These are phyloP conservation scores for Fusarium cicatricum DNA, from an alignment of 2,329 filamentous ascomycete genomes.

Conservation along the genomic window DNA sequence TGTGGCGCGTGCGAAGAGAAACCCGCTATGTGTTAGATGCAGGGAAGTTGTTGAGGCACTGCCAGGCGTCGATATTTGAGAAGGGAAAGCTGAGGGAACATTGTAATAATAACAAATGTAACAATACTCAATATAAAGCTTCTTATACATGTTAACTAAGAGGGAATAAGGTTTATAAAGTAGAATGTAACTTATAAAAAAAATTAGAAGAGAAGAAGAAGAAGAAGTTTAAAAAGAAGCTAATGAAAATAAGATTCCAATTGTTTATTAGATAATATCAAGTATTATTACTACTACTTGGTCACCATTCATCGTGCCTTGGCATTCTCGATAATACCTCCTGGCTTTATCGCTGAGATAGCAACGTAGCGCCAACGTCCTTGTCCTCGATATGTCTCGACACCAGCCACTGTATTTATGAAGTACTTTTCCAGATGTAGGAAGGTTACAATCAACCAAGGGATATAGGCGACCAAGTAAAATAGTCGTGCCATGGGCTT, in stretches of 20 bases:
- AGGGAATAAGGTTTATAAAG: no score
- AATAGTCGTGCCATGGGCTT: slow-evolving; percentile 58
- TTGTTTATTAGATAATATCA: no score
- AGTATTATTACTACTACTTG: no score
- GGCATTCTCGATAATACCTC: background rate
- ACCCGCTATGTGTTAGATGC: slow-evolving; percentile 77
- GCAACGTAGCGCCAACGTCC: slow-evolving; percentile 14
- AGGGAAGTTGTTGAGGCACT: slow-evolving; percentile 63
- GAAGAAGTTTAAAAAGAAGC: no score
- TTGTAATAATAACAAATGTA: slow-evolving; percentile 21
- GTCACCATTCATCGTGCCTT: slow-evolving; percentile 12
- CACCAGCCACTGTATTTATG: slow-evolving; percentile 22
- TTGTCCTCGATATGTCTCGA: slow-evolving; percentile 10
- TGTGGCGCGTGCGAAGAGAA: slow-evolving; percentile 70
- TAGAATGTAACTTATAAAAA: no score
- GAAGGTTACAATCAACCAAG: slow-evolving; percentile 7
- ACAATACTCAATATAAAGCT: no score
- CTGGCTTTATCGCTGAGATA: slow-evolving; percentile 15
- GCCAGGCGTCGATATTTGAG: slow-evolving; percentile 16
- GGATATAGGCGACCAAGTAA: slow-evolving; percentile 47
- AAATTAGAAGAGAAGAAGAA: no score
- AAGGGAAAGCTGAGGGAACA: slow-evolving; percentile 11
- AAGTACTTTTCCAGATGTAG: slow-evolving; percentile 14
- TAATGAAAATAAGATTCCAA: no score
- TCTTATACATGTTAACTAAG: no score